phyloP scores from a whole-genome alignment of 768 basidiomycete genomes.

The Suillus decipiens region DNA sequence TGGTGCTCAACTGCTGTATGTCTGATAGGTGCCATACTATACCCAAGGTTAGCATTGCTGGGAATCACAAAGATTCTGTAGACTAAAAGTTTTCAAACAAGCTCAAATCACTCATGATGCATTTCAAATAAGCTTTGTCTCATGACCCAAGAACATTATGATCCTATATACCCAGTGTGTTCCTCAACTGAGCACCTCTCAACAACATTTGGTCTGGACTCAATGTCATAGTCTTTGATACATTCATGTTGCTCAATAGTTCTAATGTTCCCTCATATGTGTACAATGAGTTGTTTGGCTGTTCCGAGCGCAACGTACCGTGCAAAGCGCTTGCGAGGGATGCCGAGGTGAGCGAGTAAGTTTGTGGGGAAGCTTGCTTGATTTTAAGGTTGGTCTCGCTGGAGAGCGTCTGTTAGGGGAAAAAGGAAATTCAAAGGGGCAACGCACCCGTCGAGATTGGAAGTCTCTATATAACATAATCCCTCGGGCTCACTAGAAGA shows the following conservation, averaged over 20 bases:
- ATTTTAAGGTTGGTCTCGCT: constrained; percentile 99
- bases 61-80: not conserved
- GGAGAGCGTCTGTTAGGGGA: constrained; percentile 4
- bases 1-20: constrained; percentile 93
- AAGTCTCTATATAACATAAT: constrained; percentile 96
- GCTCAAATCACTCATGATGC: constrained; percentile 71
- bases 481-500: constrained; percentile 96
- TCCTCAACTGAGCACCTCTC: constrained; percentile 92
- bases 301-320: constrained; percentile 90
- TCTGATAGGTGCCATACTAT: constrained; percentile 93
- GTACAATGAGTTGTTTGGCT: constrained; percentile 97
- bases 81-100: not conserved
- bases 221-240: constrained; percentile 82
- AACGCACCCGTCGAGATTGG: constrained; percentile 91
- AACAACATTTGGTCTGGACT: constrained; percentile 95
- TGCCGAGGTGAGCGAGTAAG: constrained; percentile 76
- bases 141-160: constrained; percentile 93
- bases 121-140: constrained; percentile 98
- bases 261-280: constrained; percentile 89
- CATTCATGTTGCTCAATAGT: constrained; percentile 51
- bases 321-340: constrained; percentile 68
- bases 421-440: not conserved
- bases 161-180: constrained; percentile 98
- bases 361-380: constrained; percentile 90
- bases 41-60: constrained; percentile 2